Evolutionary conservation across 2,329 filamentous ascomycete genomes (phyloP), one percentile per base, ranked within the genome.

Genomic region (Dactylonectria estremocensis): DNA sequence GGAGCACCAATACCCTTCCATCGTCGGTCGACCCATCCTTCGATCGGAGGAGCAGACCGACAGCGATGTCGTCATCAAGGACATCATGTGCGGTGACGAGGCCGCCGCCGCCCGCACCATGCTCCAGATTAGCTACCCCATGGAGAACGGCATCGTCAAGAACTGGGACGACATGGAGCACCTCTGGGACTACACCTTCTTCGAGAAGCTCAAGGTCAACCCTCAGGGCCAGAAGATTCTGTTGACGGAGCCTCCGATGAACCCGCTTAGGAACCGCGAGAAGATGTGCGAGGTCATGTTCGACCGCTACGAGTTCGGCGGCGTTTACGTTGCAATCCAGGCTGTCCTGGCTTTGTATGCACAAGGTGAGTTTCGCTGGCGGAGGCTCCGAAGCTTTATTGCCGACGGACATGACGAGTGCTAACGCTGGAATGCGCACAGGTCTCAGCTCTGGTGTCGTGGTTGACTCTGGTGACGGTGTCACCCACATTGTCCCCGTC

Each of bases 91-190:
- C 84, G 96, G 96, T 81, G 96, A 99, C 85, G 95, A 99, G 85
- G 96, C 96, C 56, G 95, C 96, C 16, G 95, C 95, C 61, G 95
- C 96, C 73, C 91, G 96, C 78, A 97, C 93, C 70, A 97, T 98
- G 95, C 91, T 99, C 69, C 96, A 99, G 83, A 97, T 99, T 80
- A 97, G 93, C 83, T 99, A 99, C 82, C 96, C 96, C 76, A 99
- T 99, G 96, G 96, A 99, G 83, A 99, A 99, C 82, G 96, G 96
- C 77, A 98, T 99, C 78, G 95, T 99, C 74, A 98, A 98, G 89
- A 95, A 95, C 80, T 99, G 96, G 96, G 96, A 99, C 76, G 96
- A 99, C 83, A 99, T 99, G 96, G 94, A 97, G 86, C 95, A 98
- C 80, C 91, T 99, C 63, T 99, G 96, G 96, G 95, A 99, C 85